A percentile compares a stretch with the other conserved stretches of the same genome.
These are phyloP conservation scores for Aspergillus caelatus DNA, from an alignment of 2,329 filamentous ascomycete species.

Conservation along the genomic window DNA sequence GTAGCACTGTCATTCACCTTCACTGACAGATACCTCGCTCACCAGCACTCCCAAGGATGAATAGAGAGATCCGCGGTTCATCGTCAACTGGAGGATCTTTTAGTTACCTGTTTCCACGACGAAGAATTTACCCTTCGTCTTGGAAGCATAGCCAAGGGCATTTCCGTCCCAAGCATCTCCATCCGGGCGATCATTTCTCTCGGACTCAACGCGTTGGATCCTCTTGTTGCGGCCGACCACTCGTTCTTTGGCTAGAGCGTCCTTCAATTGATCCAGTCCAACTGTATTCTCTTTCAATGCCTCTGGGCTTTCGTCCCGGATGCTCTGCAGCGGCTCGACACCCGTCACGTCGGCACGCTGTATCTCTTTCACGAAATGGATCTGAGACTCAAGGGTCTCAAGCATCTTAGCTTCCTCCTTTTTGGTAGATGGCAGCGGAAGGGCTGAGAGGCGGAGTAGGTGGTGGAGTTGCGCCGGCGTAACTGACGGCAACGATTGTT, in stretches of 20 bases:
- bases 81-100: slow-evolving; percentile 6
- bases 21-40: neutral
- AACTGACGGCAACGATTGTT: slow-evolving; percentile 46
- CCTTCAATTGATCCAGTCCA: slow-evolving; percentile 39
- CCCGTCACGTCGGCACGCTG: slow-evolving; percentile 75
- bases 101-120: slow-evolving; percentile 62
- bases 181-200: slow-evolving; percentile 40
- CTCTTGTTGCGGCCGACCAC: slow-evolving; percentile 47
- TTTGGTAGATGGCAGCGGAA: slow-evolving; percentile 68
- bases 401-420: slow-evolving; percentile 73
- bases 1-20: neutral
- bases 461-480: slow-evolving; percentile 73
- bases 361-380: slow-evolving; percentile 87
- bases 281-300: slow-evolving; percentile 44
- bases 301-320: slow-evolving; percentile 69
- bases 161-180: slow-evolving; percentile 68
- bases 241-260: slow-evolving; percentile 43
- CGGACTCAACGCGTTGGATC: slow-evolving; percentile 46
- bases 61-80: neutral
- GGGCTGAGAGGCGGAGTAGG: slow-evolving; percentile 83
- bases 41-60: neutral
- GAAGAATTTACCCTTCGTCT: slow-evolving; percentile 72
- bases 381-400: slow-evolving; percentile 73
- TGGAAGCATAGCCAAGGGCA: slow-evolving; percentile 66
- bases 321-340: slow-evolving; percentile 72